Evolutionary conservation across 1,284 basidiomycete genomes (phyloP), one percentile per base, ranked within the genome.

Genomic region (Butyriboletus appendiculatus): DNA sequence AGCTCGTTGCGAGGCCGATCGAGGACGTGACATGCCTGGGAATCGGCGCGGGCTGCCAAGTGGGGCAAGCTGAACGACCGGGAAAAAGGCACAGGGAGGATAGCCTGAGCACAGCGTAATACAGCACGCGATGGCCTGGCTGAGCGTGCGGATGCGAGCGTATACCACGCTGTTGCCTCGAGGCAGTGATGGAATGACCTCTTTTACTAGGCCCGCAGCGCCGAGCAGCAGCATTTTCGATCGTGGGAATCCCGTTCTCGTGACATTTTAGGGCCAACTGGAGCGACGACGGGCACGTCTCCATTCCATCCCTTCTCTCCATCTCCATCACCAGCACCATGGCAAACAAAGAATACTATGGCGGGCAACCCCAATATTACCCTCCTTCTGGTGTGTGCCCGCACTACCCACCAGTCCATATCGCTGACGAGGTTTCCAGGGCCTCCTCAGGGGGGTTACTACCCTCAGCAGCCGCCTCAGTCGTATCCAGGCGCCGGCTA

Each of bases 311-410:
- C 46, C 43, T 49, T 41, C 47, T 50, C 50, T 49, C 44, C 42
- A 52, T 56, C 53, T 50, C 53, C 52, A 62, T 45, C 61, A 64
- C 51, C 57, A 55, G 46, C 59, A 60, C 55, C 62, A 90, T 91
- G 88, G 85, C 86, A 61, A 86, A 82, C 68, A 83, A 85, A 72
- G 87, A 90, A 63, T 91, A 88, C 63, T 91, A 90, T 72, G 66
- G 69, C 38, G 77, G 76, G 47, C 79, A 80, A 58, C 79, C 75
- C 43, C 78, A 77, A 61, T 86, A 90, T 62, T 88, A 88, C 63
- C 86, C 86, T 47, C 88, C 86, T 37, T 76, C 76, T 71, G 87
- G 88, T 85, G 48, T 44, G 77, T 68, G 10, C 15, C 1, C 8
- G 5, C 16, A 9, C 9, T n/a, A 2, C 30, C 12, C 30, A 3